Conservation (phyloP, 805 yeast genomes). For the Schwanniomyces yamadae region DNA sequence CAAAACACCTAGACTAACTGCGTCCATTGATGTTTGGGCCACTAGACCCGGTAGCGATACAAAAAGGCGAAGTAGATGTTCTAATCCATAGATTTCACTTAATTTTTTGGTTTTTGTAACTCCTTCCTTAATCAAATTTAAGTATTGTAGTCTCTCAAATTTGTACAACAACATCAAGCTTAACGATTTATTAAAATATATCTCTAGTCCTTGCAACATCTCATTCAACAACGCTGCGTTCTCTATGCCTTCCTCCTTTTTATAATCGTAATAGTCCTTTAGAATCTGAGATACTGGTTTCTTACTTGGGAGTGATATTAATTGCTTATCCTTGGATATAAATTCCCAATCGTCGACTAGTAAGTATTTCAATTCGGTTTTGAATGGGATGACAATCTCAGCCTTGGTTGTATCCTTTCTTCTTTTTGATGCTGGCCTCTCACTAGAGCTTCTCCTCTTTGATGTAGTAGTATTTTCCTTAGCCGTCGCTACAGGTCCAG, state of each 20-base stretch:
- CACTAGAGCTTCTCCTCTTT: conserved; percentile 1
- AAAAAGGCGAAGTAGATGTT: conserved; percentile 76
- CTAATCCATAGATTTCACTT: conserved; percentile 68
- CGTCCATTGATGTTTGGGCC: conserved; percentile 76
- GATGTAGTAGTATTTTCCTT: conserved; percentile 1
- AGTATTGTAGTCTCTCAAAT: conserved; percentile 73
- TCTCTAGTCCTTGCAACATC: conserved; percentile 63
- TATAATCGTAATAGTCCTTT: conserved; percentile 44
- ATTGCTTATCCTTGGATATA: conserved; percentile 74
- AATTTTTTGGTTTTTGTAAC: conserved; percentile 30
- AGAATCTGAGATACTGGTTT: conserved; percentile 56
- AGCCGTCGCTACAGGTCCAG: not conserved
- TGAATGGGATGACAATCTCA: conserved; percentile 59
- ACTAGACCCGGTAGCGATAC: conserved; percentile 82
- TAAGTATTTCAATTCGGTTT: conserved; percentile 63
- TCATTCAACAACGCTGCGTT: conserved; percentile 50
- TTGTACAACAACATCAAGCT: conserved; percentile 71
- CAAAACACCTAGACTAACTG: conserved; percentile 59
- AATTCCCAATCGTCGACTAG: conserved; percentile 94
- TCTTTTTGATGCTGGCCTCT: conserved; percentile 5
- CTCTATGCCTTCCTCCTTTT: conserved; percentile 13
- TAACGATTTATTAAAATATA: conserved; percentile 72
- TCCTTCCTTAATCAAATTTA: conserved; percentile 44
- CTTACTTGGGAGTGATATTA: conserved; percentile 63
- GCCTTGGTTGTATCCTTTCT: conserved; percentile 7